Evolutionary conservation across 345 rosid genomes (phyloP), one percentile per base, ranked within the genome.

Genomic region (Litchi chinensis): DNA sequence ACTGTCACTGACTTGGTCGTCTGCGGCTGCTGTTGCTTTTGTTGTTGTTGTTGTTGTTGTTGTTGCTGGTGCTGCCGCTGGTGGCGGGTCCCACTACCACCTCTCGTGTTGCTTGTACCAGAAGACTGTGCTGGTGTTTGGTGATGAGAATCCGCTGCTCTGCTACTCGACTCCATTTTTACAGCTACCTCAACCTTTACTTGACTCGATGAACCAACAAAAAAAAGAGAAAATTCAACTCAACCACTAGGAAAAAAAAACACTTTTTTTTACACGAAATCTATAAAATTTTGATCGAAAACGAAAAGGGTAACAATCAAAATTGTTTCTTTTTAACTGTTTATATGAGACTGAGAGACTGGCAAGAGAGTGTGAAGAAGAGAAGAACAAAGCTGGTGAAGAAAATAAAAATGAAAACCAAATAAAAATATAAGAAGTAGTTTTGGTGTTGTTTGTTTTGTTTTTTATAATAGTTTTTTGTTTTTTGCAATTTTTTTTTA

Each of bases 81-180:
- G 3, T 57, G 11, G 10, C 7, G 65, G 65, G 28, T 60, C 65
- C 26, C 65, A 46, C 52, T 46, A 46, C 10, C 52, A 0, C 82
- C 76, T 77, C 87, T 82, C 65, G 80, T 52, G 56, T 86, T 84
- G 81, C 85, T 84, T 8, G 85, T 87, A 6, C 86, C 85, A 0
- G 92, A 91, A 8, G 93, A 90, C 74, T 86, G 85, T 40, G 86
- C 82, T 65, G 82, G 88, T 5, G 77, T 40, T 0, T 80, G 76
- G 70, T 65, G 70, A 19, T 41, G 75, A 40, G 60, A 56, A 9
- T 73, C 44, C 26, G 65, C 67, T 52, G 74, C 78, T 76, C 65
- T 76, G 81, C 85, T 79, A 15, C 74, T 69, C 0, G 90, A 88
- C 15, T 86, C 86, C 90, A 88, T 85, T 73, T n/a, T 28, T 65